Base-by-base conservation (phyloP, 2,329 filamentous ascomycete genomes). In the Drechslerella coelobrocha region DNA sequence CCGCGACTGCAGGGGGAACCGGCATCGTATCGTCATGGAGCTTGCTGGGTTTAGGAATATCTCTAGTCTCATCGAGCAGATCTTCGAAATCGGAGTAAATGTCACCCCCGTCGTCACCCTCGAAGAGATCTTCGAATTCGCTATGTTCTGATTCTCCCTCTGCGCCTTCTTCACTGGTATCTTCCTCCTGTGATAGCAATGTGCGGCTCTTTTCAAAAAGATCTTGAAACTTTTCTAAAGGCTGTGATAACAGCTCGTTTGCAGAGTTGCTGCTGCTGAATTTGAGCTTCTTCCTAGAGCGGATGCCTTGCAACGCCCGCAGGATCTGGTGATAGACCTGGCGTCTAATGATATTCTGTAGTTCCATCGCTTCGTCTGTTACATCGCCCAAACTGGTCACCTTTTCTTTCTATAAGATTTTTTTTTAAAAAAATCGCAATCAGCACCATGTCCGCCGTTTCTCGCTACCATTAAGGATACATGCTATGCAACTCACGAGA, bases 81-180 rank as follows among this genome's bases (percentile, higher is more conserved):
- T 71, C 66, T 48, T 71, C 66, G n/a, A 71, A 71, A 26, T 71
- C 66, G 8, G 66, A 71, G 48, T 71, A 63, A n/a, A 63, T 55
- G 17, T 71, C 66, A 14, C 27, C 47, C 10, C 24, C 9, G 9
- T 3, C 12, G 14, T 56, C 56, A 17, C 43, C 59, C 12, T 59
- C 65, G 23, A 71, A 71, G 10, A 71, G 14, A 26, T 71, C 66
- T 53, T 71, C 66, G 21, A 71, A 71, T 2, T 71, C 66, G 24
- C 47, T 63, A 4, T 43, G 23, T n/a, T 71, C 66, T 14, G 24
- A 37, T 12, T 61, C 57, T 6, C 31, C 34, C 10, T 31, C 21
- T 34, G 17, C 29, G 9, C 12, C 50, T 9, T 59, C 55, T 6
- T 17, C 17, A 19, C 21, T 14, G 10, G 37, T 23, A 4, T 53